A percentile compares a stretch with the other conserved stretches of the same genome.
These are phyloP conservation scores for Silene conica DNA, from an alignment of 148 eudicot species.

Conservation along the genomic window DNA sequence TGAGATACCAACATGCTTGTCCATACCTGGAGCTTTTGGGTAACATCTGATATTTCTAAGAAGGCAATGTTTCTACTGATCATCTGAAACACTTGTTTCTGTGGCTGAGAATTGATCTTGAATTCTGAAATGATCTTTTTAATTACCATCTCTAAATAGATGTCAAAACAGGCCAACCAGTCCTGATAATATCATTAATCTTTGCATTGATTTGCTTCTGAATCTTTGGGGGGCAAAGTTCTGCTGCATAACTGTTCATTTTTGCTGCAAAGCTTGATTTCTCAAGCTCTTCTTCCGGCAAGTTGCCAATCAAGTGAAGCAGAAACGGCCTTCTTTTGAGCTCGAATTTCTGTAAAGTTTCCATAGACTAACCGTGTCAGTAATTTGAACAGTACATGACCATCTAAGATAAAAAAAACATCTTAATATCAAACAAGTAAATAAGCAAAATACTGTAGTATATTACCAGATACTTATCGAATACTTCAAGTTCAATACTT, in stretches of 20 bases:
- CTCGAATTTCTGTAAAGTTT: constrained; percentile 74
- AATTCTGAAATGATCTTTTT: background rate
- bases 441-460: no score
- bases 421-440: background rate
- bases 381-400: background rate
- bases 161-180: constrained; percentile 89
- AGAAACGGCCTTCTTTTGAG: constrained; percentile 80
- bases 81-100: background rate
- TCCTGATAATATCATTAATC: constrained; percentile 67
- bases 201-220: constrained; percentile 72
- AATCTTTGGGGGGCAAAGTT: constrained; percentile 69
- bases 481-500: background rate
- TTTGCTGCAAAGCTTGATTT: constrained; percentile 75
- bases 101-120: background rate
- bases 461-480: background rate
- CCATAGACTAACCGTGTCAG: background rate
- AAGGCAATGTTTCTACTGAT: background rate
- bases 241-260: constrained; percentile 85
- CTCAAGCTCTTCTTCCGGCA: constrained; percentile 90
- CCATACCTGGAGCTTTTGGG: background rate
- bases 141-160: constrained; percentile 37
- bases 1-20: background rate
- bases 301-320: constrained; percentile 88
- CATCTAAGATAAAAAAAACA: background rate
- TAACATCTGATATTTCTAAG: background rate